These are phyloP conservation scores for Myxozyma vanderwaltii DNA, from an alignment of 805 yeast species.

Conservation along the genomic window DNA sequence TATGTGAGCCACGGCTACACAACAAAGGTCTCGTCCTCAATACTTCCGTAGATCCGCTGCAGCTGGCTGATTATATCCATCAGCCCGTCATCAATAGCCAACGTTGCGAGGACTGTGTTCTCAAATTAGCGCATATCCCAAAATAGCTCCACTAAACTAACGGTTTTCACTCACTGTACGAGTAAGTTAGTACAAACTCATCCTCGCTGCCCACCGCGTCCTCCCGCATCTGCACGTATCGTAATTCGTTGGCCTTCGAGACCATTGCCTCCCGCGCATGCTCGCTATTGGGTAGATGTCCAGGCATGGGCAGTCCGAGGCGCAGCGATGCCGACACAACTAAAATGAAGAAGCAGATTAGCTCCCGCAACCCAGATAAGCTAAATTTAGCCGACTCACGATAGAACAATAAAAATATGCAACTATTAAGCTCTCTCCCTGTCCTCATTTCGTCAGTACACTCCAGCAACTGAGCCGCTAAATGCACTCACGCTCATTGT, in stretches of 20 bases:
- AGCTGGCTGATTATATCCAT: constrained; percentile 57
- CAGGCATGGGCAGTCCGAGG: constrained; percentile 76
- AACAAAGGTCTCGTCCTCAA: constrained; percentile 56
- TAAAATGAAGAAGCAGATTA: too few relatives aligned
- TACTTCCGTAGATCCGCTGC: constrained; percentile 63
- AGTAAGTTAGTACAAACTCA: constrained; percentile 74
- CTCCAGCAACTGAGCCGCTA: too few relatives aligned
- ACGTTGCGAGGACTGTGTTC: constrained; percentile 56
- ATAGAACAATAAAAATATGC: constrained; percentile 75
- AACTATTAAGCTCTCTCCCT: constrained; percentile 66
- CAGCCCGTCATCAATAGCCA: constrained; percentile 64
- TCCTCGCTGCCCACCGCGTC: constrained; percentile 53
- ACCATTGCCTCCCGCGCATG: constrained; percentile 72
- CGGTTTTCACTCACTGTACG: constrained; percentile 49
- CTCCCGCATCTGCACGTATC: constrained; percentile 43
- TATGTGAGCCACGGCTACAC: too few relatives aligned
- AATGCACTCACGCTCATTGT: constrained; percentile 37
- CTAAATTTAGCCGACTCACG: too few relatives aligned
- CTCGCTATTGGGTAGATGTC: constrained; percentile 73
- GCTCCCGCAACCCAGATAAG: too few relatives aligned
- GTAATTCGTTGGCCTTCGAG: constrained; percentile 61
- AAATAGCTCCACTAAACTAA: background rate
- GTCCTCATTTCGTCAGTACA: too few relatives aligned
- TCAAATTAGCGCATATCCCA: background rate
- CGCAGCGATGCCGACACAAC: constrained; percentile 75